phyloP scores from a whole-genome alignment of 2,329 filamentous ascomycete species.

The Catunica adiposa region DNA sequence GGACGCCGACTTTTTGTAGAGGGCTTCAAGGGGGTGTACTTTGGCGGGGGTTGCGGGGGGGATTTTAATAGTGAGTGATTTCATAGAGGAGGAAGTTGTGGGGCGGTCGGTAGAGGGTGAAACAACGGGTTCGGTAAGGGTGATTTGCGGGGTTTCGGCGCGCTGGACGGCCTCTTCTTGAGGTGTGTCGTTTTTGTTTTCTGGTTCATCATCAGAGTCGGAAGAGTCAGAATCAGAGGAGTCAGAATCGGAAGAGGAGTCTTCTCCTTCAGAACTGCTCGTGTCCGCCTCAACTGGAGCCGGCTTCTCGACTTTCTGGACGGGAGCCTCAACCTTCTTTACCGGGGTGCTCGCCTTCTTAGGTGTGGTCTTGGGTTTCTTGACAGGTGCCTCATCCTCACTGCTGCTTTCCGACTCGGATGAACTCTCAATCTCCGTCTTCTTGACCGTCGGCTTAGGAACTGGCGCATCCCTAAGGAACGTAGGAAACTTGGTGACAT shows the following conservation, averaged over 20 bases:
- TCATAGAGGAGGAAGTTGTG: constrained; percentile 34
- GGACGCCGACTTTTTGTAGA: constrained; percentile 56
- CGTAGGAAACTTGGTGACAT: constrained; percentile 63
- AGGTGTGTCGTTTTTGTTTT: not conserved
- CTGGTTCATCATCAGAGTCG: constrained; percentile 17
- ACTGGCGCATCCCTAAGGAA: constrained; percentile 47
- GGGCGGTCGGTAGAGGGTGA: constrained; percentile 19
- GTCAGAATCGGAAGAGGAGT: constrained; percentile 15
- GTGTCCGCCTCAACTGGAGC: constrained; percentile 14
- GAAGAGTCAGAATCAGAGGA: too few species aligned
- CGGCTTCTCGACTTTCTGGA: constrained; percentile 12
- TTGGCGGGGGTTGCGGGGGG: constrained; percentile 31
- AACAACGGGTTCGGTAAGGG: constrained; percentile 4
- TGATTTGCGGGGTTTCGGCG: not conserved
- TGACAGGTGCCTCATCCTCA: constrained; percentile 13
- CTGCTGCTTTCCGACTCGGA: constrained; percentile 7
- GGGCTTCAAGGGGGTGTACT: constrained; percentile 75
- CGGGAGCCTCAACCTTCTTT: constrained; percentile 16
- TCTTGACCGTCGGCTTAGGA: constrained; percentile 15
- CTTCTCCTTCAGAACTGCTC: constrained; percentile 16
- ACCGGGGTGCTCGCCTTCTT: constrained; percentile 14
- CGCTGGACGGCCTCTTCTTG: not conserved
- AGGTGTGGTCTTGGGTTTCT: constrained; percentile 16
- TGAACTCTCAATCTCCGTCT: constrained; percentile 16
- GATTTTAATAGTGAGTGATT: constrained; percentile 39